Evolutionary conservation across 2,329 filamentous ascomycete species (phyloP).

Genomic region (Cladosporium sp.): DNA sequence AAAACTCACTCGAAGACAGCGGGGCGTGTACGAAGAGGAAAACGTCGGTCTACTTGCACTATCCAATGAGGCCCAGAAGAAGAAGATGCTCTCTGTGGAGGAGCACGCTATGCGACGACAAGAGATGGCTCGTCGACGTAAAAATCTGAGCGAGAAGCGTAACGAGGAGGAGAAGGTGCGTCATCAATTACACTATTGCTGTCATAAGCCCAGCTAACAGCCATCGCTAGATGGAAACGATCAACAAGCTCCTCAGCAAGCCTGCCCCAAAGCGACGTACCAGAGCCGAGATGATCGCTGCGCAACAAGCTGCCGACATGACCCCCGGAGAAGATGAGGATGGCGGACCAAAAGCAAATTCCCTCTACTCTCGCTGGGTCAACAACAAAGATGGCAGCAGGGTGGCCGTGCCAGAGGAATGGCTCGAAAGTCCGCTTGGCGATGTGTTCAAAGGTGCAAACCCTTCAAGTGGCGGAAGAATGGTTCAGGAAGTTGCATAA

Average conservation of each 20-base stretch:
- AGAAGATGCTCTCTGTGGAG: constrained; percentile 68
- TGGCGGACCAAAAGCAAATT: constrained; percentile 38
- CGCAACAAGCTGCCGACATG: constrained; percentile 41
- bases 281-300: constrained; percentile 44
- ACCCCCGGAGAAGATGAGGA: constrained; percentile 43
- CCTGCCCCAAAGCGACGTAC: constrained; percentile 66
- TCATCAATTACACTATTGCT: background rate
- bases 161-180: constrained; percentile 71
- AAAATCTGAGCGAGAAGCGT: constrained; percentile 72
- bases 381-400: constrained; percentile 60
- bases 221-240: constrained; percentile 70
- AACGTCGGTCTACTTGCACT: constrained; percentile 45
- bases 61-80: constrained; percentile 66
- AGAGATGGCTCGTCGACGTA: constrained; percentile 69
- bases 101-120: constrained; percentile 69
- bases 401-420: constrained; percentile 64
- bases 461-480: constrained; percentile 5
- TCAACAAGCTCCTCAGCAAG: constrained; percentile 84
- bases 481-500: constrained; percentile 22
- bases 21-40: constrained; percentile 52
- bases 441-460: constrained; percentile 46
- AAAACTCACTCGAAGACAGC: constrained; percentile 66
- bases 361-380: constrained; percentile 66
- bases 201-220: background rate
- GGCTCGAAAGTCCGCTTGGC: constrained; percentile 61